Evolutionary conservation across 305 asterid species (phyloP).

Genomic region (Fraxinus albicans): DNA sequence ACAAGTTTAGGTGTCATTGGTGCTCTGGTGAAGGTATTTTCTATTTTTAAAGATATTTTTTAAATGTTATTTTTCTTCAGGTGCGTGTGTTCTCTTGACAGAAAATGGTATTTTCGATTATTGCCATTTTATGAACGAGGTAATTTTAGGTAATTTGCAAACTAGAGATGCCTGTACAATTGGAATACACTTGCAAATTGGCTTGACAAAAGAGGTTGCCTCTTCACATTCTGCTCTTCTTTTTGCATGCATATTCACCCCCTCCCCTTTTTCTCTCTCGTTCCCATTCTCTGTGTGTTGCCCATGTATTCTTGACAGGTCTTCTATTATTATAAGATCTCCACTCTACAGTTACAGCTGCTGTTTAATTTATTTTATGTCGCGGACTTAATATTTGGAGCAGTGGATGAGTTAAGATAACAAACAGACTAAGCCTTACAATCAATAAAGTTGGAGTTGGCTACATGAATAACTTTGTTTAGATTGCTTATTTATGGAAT

Average conservation of each 20-base stretch:
- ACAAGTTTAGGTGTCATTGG: conserved; percentile 95
- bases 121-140: not conserved
- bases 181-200: not conserved
- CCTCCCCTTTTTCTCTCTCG: not conserved
- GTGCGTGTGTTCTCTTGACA: not conserved
- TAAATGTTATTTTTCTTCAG: not conserved
- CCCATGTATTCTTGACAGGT: not conserved
- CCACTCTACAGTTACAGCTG: not conserved
- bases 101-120: not conserved
- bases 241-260: not conserved
- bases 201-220: not conserved
- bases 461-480: not conserved
- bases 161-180: not conserved
- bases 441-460: conserved; percentile 6
- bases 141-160: not conserved
- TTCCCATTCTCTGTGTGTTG: not conserved
- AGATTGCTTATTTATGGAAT: not conserved
- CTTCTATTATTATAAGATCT: not conserved
- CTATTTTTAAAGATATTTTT: conserved; percentile 1
- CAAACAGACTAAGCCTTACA: not conserved
- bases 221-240: not conserved
- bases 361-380: not conserved
- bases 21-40: conserved; percentile 86
- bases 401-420: not conserved
- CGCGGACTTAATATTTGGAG: not conserved